A percentile compares a stretch with the other conserved stretches of the same genome.
These are phyloP conservation scores for Aureobasidium sp. DNA, from an alignment of 2,329 filamentous ascomycete species.

Conservation along the genomic window DNA sequence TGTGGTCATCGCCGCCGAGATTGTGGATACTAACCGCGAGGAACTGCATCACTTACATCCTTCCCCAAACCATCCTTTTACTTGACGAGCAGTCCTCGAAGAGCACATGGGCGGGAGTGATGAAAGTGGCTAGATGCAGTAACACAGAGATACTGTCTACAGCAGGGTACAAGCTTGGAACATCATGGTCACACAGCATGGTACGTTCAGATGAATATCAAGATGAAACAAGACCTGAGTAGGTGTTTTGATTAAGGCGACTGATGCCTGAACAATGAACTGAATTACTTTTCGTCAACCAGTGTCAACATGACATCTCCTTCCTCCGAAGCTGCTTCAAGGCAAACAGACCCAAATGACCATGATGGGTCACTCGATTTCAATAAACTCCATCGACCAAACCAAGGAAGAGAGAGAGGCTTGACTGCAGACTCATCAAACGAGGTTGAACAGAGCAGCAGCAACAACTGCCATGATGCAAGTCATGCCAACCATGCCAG, in stretches of 20 bases:
- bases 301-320: neutral
- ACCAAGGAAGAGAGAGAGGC: neutral
- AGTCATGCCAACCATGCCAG: neutral
- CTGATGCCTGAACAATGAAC: neutral
- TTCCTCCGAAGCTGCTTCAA: neutral
- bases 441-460: constrained; percentile 1
- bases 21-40: no score
- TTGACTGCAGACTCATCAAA: neutral
- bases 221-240: neutral
- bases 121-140: no score
- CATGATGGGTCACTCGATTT: neutral
- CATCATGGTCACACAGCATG: no score
- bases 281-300: neutral
- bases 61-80: no score
- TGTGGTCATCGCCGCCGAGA: no score
- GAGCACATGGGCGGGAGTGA: no score
- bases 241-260: neutral
- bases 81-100: no score
- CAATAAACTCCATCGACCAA: neutral
- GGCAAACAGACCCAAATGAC: neutral
- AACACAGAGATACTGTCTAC: no score
- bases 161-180: no score
- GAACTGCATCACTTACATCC: no score
- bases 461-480: neutral
- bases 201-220: no score